phyloP scores from a whole-genome alignment of 805 yeast species.

The Suhomyces vadensis region DNA sequence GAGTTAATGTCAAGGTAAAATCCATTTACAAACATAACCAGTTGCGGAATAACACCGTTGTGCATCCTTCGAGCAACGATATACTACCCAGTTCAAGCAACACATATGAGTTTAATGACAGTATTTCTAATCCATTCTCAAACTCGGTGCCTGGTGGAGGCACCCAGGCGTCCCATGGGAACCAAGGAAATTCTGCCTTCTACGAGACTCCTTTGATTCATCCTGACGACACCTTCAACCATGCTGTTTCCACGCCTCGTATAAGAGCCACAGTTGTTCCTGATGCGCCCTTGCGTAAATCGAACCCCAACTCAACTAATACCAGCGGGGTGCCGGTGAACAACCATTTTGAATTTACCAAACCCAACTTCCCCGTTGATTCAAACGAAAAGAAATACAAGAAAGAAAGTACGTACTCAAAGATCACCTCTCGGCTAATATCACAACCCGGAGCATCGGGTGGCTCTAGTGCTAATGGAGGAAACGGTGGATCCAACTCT shows the following conservation, averaged over 20 bases:
- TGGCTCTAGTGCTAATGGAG: slow-evolving; percentile 3
- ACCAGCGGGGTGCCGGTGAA: slow-evolving; percentile 2
- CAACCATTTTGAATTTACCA: slow-evolving; percentile 29
- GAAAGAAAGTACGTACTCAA: slow-evolving; percentile 40
- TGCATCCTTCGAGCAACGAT: not conserved
- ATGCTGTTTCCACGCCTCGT: slow-evolving; percentile 32
- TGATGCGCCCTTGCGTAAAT: slow-evolving; percentile 40
- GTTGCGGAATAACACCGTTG: not conserved
- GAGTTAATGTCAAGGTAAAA: slow-evolving; percentile 66
- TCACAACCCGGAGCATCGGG: slow-evolving; percentile 35
- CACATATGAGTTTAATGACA: slow-evolving; percentile 10
- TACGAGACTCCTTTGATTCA: slow-evolving; percentile 18
- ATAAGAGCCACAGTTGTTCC: slow-evolving; percentile 27
- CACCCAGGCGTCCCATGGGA: not conserved
- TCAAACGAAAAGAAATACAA: slow-evolving; percentile 23
- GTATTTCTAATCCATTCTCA: slow-evolving; percentile 32
- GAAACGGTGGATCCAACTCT: not conserved
- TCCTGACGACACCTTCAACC: slow-evolving; percentile 24
- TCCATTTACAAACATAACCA: slow-evolving; percentile 44
- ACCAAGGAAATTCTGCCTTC: slow-evolving; percentile 1
- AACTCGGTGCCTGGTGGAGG: slow-evolving; percentile 21
- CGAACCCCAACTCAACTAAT: slow-evolving; percentile 21
- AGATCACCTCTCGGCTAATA: slow-evolving; percentile 49
- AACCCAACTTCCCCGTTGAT: slow-evolving; percentile 28
- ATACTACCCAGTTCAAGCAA: slow-evolving; percentile 4